Conservation (phyloP, 768 basidiomycete species). For the Favolaschia claudopus region DNA sequence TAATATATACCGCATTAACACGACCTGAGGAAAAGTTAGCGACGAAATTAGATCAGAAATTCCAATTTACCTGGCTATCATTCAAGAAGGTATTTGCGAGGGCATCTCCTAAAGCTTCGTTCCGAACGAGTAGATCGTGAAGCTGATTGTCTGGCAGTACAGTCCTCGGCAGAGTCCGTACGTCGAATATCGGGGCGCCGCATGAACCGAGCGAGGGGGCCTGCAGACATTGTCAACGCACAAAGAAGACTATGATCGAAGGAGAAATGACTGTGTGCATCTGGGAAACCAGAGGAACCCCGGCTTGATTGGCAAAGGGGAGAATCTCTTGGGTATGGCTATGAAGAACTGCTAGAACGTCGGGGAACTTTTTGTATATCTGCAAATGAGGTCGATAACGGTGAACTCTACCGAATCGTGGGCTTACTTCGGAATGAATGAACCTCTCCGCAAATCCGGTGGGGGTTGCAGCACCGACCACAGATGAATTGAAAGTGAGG, state of each 20-base stretch:
- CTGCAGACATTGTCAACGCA: not conserved
- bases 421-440: constrained; percentile 30
- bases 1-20: constrained; percentile 24
- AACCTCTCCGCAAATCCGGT: constrained; percentile 30
- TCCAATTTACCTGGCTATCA: constrained; percentile 11
- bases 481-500: constrained; percentile 31
- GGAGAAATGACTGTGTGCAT: constrained; percentile 24
- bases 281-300: constrained; percentile 19
- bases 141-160: constrained; percentile 17
- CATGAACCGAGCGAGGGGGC: constrained; percentile 16
- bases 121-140: constrained; percentile 28
- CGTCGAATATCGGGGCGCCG: constrained; percentile 29
- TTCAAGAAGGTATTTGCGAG: constrained; percentile 22
- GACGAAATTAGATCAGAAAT: too few relatives aligned
- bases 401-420: not conserved
- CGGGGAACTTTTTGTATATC: constrained; percentile 31
- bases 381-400: not conserved
- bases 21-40: constrained; percentile 3
- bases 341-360: constrained; percentile 25
- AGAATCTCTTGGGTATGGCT: constrained; percentile 27
- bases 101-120: constrained; percentile 25
- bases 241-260: not conserved
- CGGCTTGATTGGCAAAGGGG: constrained; percentile 26
- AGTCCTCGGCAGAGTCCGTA: constrained; percentile 13
- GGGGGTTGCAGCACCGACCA: constrained; percentile 22